phyloP scores from a whole-genome alignment of 2,329 filamentous ascomycete genomes.

The Colletotrichum shisoi region DNA sequence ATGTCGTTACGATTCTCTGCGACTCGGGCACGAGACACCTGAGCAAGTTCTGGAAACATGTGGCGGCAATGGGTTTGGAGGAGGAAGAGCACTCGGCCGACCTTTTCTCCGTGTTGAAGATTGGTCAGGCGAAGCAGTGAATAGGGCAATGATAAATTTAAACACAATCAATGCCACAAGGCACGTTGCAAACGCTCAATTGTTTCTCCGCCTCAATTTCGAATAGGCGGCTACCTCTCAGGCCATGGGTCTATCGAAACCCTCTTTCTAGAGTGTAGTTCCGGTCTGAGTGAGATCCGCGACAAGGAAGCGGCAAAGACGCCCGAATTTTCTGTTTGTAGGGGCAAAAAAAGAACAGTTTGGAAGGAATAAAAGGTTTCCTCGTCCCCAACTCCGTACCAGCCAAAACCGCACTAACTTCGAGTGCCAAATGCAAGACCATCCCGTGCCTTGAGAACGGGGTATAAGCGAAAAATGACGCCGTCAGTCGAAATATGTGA shows the following conservation, averaged over 20 bases:
- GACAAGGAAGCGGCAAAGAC: slow-evolving; percentile 24
- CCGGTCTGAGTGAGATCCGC: slow-evolving; percentile 1
- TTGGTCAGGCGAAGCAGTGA: slow-evolving; percentile 45
- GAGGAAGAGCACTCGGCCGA: slow-evolving; percentile 60
- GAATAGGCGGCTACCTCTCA: neutral
- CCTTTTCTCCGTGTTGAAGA: slow-evolving; percentile 60
- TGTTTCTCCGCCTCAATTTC: neutral
- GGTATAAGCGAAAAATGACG: slow-evolving; percentile 38
- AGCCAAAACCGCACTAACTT: slow-evolving; percentile 32
- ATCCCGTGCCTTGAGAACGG: slow-evolving; percentile 34
- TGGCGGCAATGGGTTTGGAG: slow-evolving; percentile 73
- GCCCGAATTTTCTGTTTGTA: slow-evolving; percentile 23
- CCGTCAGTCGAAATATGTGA: slow-evolving; percentile 29
- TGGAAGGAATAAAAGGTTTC: slow-evolving; percentile 32
- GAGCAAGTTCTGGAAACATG: slow-evolving; percentile 83
- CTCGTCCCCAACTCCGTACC: slow-evolving; percentile 40
- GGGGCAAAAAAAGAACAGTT: slow-evolving; percentile 22
- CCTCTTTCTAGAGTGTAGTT: slow-evolving; percentile 21
- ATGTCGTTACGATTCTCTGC: slow-evolving; percentile 83
- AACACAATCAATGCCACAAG: slow-evolving; percentile 14
- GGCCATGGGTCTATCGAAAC: slow-evolving; percentile 34
- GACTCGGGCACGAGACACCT: slow-evolving; percentile 84
- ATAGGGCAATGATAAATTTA: neutral
- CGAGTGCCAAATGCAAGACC: slow-evolving; percentile 39
- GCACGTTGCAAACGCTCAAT: slow-evolving; percentile 9